These are phyloP conservation scores for Orobanche coerulescens DNA, from an alignment of 257 asterid species.

Conservation along the genomic window DNA sequence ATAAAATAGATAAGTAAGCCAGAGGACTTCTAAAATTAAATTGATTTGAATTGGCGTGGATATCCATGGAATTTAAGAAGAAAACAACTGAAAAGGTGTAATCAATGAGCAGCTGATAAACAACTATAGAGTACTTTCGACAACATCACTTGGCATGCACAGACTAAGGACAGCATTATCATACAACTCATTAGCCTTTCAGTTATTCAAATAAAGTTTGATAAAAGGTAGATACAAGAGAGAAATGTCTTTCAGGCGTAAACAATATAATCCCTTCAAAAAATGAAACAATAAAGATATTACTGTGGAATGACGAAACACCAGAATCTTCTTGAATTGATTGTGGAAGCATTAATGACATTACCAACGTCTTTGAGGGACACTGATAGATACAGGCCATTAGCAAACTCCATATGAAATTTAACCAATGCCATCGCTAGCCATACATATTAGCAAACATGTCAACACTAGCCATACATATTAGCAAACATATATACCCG, in stretches of 20 bases:
- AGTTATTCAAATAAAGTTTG: not conserved
- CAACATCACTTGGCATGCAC: constrained; percentile 11
- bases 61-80: constrained; percentile 1
- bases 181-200: not conserved
- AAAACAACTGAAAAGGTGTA: not conserved
- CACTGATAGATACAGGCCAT: not conserved
- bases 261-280: not conserved
- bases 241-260: not conserved
- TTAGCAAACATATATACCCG: not conserved
- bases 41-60: constrained; percentile 6
- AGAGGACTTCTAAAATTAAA: not conserved
- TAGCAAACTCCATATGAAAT: not conserved
- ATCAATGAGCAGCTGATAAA: constrained; percentile 3
- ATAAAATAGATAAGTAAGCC: constrained; percentile 1
- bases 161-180: not conserved
- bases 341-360: too few species aligned
- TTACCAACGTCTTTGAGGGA: too few species aligned
- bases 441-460: not conserved
- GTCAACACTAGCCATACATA: not conserved
- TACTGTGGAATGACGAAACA: too few species aligned
- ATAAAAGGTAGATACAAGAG: not conserved
- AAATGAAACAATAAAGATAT: not conserved
- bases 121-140: not conserved
- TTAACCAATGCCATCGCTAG: not conserved
- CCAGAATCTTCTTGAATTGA: too few species aligned